These are phyloP conservation scores for Talaromyces sp. DNA, from an alignment of 2,329 filamentous ascomycete species.

Conservation along the genomic window DNA sequence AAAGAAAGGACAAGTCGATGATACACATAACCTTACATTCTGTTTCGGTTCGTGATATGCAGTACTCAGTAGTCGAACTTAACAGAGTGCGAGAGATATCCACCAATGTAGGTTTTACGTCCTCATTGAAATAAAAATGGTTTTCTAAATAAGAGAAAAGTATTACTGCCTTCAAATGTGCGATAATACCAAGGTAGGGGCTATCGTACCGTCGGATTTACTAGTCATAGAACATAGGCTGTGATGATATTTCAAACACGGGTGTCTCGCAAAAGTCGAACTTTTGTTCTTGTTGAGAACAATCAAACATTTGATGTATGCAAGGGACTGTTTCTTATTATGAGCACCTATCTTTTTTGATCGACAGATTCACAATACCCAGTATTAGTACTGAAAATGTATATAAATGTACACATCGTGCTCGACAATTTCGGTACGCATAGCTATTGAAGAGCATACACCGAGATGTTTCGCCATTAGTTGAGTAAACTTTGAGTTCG, in stretches of 20 bases:
- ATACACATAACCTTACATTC: neutral
- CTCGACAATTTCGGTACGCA: neutral
- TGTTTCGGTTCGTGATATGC: neutral
- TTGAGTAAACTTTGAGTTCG: neutral
- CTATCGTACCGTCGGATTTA: neutral
- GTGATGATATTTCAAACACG: no score
- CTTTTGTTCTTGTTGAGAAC: neutral
- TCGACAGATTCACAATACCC: neutral
- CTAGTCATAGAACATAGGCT: neutral
- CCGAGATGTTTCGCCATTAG: neutral
- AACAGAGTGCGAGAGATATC: neutral
- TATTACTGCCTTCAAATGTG: neutral
- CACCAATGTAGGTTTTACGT: neutral
- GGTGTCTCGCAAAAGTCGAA: neutral
- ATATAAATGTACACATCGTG: constrained; percentile 3
- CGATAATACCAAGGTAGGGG: neutral
- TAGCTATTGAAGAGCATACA: neutral
- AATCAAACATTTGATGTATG: neutral
- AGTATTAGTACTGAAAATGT: neutral
- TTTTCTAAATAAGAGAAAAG: neutral
- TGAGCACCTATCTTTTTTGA: neutral
- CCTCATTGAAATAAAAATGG: neutral
- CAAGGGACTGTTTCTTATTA: neutral
- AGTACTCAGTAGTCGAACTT: neutral
- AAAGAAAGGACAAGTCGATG: neutral